Percentiles rank a stretch among this genome's conserved stretches.
Conservation (phyloP, 495 filamentous ascomycete species). For the Penicillium verhagenii region DNA sequence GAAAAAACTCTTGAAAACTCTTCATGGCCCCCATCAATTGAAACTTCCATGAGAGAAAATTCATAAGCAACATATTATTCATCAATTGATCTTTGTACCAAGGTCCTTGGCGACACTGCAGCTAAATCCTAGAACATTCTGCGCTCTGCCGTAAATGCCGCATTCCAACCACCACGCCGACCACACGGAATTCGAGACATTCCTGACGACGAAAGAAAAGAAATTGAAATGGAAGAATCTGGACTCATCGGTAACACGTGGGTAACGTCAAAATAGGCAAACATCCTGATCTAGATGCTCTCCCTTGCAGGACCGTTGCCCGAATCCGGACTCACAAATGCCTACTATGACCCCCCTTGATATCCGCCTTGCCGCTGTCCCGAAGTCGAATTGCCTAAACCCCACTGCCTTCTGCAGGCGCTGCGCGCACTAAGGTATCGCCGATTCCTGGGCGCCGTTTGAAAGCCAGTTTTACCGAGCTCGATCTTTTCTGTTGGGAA, state of each 20-base stretch:
- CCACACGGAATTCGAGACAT: no score
- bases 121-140: not conserved
- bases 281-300: not conserved
- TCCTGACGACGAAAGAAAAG: no score
- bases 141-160: not conserved
- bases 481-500: not conserved
- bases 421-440: not conserved
- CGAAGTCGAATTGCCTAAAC: not conserved
- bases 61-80: not conserved
- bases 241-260: not conserved
- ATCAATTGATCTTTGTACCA: not conserved
- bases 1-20: no score
- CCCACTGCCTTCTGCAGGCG: not conserved
- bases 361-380: not conserved
- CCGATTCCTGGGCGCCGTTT: not conserved
- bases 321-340: not conserved
- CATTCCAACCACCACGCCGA: slow-evolving; percentile 2
- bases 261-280: slow-evolving; percentile 1
- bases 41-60: not conserved
- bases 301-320: not conserved
- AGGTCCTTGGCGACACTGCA: not conserved
- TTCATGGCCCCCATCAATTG: no score
- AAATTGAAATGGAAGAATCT: no score
- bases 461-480: not conserved
- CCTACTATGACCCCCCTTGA: not conserved